Evolutionary conservation across 352 stramenopile species (phyloP), one percentile per base, ranked within the genome.

Genomic region (Halophytophthora batemanensis): DNA sequence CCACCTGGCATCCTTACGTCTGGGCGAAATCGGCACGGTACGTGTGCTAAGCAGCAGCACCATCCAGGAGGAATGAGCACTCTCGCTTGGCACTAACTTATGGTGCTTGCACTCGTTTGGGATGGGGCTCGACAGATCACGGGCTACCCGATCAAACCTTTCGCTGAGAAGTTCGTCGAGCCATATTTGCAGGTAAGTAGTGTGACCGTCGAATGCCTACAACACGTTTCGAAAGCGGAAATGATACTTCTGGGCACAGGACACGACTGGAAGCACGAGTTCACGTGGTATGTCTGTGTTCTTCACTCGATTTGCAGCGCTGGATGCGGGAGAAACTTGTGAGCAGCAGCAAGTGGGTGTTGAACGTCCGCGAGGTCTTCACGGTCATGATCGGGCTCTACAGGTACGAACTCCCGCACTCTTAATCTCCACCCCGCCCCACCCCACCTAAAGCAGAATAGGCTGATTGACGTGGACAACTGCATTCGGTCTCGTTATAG

Each of bases 71-170:
- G 17, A 28, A 10, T 12, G 36, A 36, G 2, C 15, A 17, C 7
- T 35, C 11, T 35, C 14, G 19, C 21, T 18, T 14, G 13, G 0
- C 13, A 39, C 17, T 15, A 11, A 23, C 42, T 11, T 48, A 10
- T 18, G 35, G 45, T 1, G 50, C 3, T 19, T 19, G 28, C 29
- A 58, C 14, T 15, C 17, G 19, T 50, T 19, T 48, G n/a, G 31
- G 12, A 11, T 53, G 6, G 42, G n/a, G 38, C 6, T 36, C 48
- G 28, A 14, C 34, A 92, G 64, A 83, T 90, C 41, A 73, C 82
- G 37, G 79, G 82, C 2, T 92, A 92, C 28, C 82, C 82, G 11
- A 87, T 92, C 39, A 87, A 84, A 34, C 82, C 82, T 3, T 92
- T 92, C 53, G 78, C 82, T n/a, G 68, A 74, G 15, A 85, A 85